Conservation (phyloP, 352 stramenopile species). For the Phytophthora meadii region DNA sequence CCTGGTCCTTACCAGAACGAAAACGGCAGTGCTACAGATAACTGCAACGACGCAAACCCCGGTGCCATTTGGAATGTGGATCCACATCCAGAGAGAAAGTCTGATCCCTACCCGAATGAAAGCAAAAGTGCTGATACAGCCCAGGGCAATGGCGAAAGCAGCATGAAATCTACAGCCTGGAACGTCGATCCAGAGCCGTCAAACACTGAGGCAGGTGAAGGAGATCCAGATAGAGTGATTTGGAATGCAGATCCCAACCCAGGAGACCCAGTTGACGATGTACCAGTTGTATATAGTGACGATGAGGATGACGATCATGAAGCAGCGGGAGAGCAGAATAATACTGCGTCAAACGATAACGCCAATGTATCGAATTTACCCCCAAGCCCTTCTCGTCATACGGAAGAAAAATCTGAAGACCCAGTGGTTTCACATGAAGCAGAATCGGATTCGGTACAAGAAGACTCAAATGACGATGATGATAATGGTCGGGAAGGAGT, state of each 20-base stretch:
- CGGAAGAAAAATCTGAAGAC: constrained; percentile 1
- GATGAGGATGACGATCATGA: constrained; percentile 4
- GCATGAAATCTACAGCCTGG: constrained; percentile 8
- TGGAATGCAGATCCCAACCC: constrained; percentile 28
- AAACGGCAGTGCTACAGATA: background rate
- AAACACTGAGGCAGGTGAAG: background rate
- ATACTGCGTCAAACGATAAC: constrained; percentile 7
- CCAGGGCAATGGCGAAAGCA: background rate
- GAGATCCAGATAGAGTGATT: background rate
- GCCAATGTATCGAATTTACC: constrained; percentile 25
- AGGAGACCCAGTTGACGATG: constrained; percentile 1
- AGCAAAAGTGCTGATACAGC: background rate
- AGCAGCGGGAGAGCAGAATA: background rate
- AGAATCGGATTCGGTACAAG: constrained; percentile 6
- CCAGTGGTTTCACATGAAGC: background rate
- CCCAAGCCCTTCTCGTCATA: constrained; percentile 5
- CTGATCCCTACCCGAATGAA: background rate
- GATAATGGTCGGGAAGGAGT: background rate
- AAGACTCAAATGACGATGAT: constrained; percentile 1
- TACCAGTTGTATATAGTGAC: background rate
- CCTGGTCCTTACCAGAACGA: too few species aligned
- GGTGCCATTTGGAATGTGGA: constrained; percentile 27
- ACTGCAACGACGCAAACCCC: background rate
- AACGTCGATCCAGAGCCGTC: constrained; percentile 17
- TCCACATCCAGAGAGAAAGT: constrained; percentile 5